These are phyloP conservation scores for Wallacemonas sp. DNA, from an alignment of 208 protist genomes.

Conservation along the genomic window DNA sequence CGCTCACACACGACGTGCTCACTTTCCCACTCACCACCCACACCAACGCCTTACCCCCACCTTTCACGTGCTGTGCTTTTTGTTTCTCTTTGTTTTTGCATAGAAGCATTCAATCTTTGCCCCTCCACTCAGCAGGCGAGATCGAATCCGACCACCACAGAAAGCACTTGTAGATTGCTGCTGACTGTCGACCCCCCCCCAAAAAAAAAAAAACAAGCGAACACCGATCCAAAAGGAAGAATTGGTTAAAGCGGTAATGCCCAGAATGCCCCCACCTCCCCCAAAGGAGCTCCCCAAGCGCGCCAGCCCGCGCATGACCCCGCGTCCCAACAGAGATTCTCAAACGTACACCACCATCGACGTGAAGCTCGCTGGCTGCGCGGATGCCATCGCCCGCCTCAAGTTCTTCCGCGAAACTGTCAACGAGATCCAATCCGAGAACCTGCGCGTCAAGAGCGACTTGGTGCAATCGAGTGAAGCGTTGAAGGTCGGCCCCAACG, in stretches of 20 bases:
- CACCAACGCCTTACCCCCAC: too few species aligned
- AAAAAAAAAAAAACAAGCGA: not conserved
- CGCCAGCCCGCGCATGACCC: not conserved
- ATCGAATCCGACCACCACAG: too few species aligned
- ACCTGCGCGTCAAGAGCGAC: not conserved
- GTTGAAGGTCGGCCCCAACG: conserved; percentile 4
- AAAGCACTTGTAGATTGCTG: too few species aligned
- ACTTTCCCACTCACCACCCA: too few species aligned
- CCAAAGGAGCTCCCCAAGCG: conserved; percentile 13
- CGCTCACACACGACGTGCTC: too few species aligned
- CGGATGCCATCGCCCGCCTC: conserved; percentile 4
- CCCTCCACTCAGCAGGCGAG: too few species aligned
- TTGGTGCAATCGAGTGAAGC: not conserved
- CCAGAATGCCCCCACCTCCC: not conserved
- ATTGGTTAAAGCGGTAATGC: not conserved
- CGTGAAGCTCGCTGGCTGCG: conserved; percentile 2
- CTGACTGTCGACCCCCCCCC: too few species aligned
- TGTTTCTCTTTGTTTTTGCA: too few species aligned
- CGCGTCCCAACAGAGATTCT: not conserved
- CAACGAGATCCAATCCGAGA: conserved; percentile 10
- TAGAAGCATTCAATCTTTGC: too few species aligned
- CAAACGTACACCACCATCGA: not conserved
- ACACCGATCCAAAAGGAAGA: not conserved
- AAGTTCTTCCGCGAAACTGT: not conserved
- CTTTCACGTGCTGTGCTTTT: too few species aligned